Conservation (phyloP, 345 rosid genomes). For the Heritiera littoralis region DNA sequence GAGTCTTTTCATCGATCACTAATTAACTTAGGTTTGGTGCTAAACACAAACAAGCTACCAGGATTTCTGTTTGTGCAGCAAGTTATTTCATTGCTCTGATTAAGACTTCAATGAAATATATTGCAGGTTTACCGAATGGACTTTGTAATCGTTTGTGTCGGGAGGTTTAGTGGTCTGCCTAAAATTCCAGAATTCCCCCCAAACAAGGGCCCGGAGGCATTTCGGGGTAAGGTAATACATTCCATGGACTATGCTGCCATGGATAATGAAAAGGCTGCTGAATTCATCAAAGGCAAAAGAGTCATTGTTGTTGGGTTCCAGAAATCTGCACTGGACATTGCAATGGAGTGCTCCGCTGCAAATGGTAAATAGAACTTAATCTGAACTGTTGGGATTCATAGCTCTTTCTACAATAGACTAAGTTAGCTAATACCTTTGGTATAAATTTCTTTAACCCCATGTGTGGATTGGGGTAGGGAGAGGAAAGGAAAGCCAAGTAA, state of each 20-base stretch:
- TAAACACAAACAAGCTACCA: neutral
- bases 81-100: neutral
- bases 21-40: no score
- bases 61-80: neutral
- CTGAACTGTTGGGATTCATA: neutral
- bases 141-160: conserved; percentile 20
- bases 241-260: conserved; percentile 23
- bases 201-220: conserved; percentile 13
- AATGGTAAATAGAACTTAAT: neutral
- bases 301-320: conserved; percentile 15
- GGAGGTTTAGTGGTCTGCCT: conserved; percentile 21
- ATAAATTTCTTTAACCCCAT: neutral
- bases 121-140: conserved; percentile 9
- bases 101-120: neutral
- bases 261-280: conserved; percentile 18
- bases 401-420: neutral
- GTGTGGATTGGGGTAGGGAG: no score
- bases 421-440: no score
- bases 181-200: conserved; percentile 21
- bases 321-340: conserved; percentile 25
- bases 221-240: conserved; percentile 19
- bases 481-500: no score
- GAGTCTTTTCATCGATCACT: no score
- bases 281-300: conserved; percentile 17
- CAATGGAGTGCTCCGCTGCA: conserved; percentile 13